A percentile compares a stretch with the other conserved stretches of the same genome.
Conservation (phyloP, 768 basidiomycete species). For the Leccinum subgranulosum region DNA sequence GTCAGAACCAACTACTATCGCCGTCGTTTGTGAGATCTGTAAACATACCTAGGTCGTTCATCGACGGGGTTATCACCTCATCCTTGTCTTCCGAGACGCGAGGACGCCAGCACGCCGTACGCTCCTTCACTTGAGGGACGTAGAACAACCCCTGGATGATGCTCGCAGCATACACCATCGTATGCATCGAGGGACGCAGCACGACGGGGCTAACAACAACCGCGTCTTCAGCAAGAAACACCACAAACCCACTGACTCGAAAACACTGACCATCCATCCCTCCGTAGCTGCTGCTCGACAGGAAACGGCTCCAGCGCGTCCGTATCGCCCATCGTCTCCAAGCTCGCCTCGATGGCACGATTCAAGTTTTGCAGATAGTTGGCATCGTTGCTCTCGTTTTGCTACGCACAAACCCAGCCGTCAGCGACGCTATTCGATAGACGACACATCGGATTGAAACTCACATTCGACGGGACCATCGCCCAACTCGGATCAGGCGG, state of each 20-base stretch:
- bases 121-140: constrained; percentile 64
- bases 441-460: neutral
- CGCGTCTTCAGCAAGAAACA: neutral
- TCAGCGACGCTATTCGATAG: neutral
- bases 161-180: constrained; percentile 57
- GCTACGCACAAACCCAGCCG: neutral
- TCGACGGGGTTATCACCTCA: constrained; percentile 25
- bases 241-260: neutral
- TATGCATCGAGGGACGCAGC: constrained; percentile 52
- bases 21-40: constrained; percentile 5
- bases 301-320: constrained; percentile 53
- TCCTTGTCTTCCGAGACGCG: constrained; percentile 12
- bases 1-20: neutral
- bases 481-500: constrained; percentile 68
- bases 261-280: constrained; percentile 53
- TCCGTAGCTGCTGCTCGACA: constrained; percentile 49
- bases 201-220: constrained; percentile 57
- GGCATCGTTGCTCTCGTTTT: constrained; percentile 37
- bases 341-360: constrained; percentile 70
- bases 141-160: constrained; percentile 54
- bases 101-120: constrained; percentile 38
- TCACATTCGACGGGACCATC: constrained; percentile 65
- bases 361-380: constrained; percentile 63
- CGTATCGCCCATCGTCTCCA: constrained; percentile 47
- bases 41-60: constrained; percentile 36